These are phyloP conservation scores for Phytophthora agathidicida DNA, from an alignment of 352 stramenopile genomes.

Conservation along the genomic window DNA sequence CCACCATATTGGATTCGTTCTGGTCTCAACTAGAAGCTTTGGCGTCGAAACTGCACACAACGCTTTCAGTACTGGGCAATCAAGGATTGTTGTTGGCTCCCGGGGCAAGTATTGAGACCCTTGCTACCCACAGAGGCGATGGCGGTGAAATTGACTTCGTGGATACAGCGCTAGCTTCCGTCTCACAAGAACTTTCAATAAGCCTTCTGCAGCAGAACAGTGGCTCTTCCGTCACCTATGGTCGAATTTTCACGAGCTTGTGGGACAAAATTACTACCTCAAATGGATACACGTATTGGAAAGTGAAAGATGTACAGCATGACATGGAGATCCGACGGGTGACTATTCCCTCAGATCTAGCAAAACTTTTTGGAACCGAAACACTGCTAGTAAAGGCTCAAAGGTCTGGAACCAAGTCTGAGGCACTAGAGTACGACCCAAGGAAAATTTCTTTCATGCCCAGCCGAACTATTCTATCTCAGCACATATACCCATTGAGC, in stretches of 20 bases:
- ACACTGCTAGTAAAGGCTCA: conserved; percentile 45
- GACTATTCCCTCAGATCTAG: conserved; percentile 47
- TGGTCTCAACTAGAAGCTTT: conserved; percentile 57
- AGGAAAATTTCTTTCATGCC: conserved; percentile 42
- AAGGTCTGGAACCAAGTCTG: conserved; percentile 12
- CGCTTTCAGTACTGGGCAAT: conserved; percentile 16
- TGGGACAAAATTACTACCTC: conserved; percentile 45
- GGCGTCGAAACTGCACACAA: conserved; percentile 23
- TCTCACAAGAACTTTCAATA: conserved; percentile 45
- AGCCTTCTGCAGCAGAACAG: conserved; percentile 28
- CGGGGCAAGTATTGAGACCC: neutral
- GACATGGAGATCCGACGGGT: conserved; percentile 41
- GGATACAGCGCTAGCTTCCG: conserved; percentile 13
- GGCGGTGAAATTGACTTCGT: conserved; percentile 22
- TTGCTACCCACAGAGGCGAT: neutral
- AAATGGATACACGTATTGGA: conserved; percentile 33
- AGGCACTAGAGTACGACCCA: conserved; percentile 27
- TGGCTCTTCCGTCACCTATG: conserved; percentile 32
- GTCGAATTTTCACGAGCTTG: conserved; percentile 39
- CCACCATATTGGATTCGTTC: conserved; percentile 44
- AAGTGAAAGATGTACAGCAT: conserved; percentile 36
- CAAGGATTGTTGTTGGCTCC: conserved; percentile 4
- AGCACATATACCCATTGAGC: conserved; percentile 56
- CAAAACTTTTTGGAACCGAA: conserved; percentile 51
- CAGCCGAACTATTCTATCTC: conserved; percentile 59